Base-by-base conservation (phyloP, 208 protist species). In the Leishmania lainsoni region DNA sequence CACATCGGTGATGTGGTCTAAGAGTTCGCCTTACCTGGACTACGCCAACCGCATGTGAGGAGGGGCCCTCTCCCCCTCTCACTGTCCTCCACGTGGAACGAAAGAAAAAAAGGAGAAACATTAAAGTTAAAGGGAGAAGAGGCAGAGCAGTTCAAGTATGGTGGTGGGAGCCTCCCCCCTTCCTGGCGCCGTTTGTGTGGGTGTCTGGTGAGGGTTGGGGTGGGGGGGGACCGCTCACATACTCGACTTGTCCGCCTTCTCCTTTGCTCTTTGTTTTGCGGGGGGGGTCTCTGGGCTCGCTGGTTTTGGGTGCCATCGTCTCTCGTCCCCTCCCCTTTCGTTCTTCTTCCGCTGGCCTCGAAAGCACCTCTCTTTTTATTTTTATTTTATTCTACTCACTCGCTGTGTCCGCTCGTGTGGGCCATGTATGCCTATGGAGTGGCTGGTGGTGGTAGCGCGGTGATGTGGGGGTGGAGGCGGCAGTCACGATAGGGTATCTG, bases 1-100 rank as follows among this genome's bases (percentile, higher is more conserved):
- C 66, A 96, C 94, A 17, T 95, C 93, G 0, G 84, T 86, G 32
- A 96, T 96, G 91, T 97, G 88, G 88, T 90, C 92, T 35, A 94
- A 92, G 90, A 80, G 88, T 66, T 63, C 86, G 12, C 91, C 93
- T 29, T 95, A 92, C 87, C 81, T 95, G 39, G 91, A 97, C 66
- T 89, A 90, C 78, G 94, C 79, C 48, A 68, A 78, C 14, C 91
- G 91, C 65, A 88, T 96, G 92, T 97, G 93, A 88, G 35, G 42
- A 73, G 68, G 20, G 9, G 10, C 45, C 68, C 68, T 52, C 3
- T 20, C 26, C 39, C 4, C 20, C 68, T n/a, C 39, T 72, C 68
- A 52, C 0, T 3, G 42, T 10, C 17, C 65, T 16, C 65, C 20
- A 48, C 65, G 35, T 2, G 10, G 65, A 48, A 26, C 42, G 42